These are phyloP conservation scores for Nannizzia gypsea DNA, from an alignment of 2,329 filamentous ascomycete species.

Conservation along the genomic window DNA sequence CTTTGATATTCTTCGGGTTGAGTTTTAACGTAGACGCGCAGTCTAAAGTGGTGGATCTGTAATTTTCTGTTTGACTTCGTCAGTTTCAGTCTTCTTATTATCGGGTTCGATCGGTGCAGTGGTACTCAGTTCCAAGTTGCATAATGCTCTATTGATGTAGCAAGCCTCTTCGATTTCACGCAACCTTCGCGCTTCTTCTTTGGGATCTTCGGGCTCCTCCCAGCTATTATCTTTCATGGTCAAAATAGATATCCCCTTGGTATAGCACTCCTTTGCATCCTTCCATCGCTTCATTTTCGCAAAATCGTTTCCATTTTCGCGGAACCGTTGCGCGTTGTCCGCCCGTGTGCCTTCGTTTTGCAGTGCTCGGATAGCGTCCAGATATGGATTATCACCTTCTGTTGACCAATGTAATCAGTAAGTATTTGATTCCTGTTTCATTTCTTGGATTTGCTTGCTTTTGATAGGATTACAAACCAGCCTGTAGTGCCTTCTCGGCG, in stretches of 20 bases:
- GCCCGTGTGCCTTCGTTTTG: conserved; percentile 84
- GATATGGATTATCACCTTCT: conserved; percentile 62
- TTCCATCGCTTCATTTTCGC: conserved; percentile 61
- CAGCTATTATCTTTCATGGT: conserved; percentile 46
- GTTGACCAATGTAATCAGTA: neutral
- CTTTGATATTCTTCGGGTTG: conserved; percentile 74
- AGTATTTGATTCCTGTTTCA: neutral
- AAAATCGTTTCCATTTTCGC: conserved; percentile 83
- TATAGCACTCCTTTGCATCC: conserved; percentile 86
- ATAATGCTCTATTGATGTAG: conserved; percentile 78
- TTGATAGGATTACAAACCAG: conserved; percentile 28
- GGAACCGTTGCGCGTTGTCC: conserved; percentile 74
- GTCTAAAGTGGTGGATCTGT: conserved; percentile 73
- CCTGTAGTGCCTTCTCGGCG: conserved; percentile 51
- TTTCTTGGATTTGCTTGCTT: neutral
- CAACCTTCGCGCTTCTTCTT: conserved; percentile 52
- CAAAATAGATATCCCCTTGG: conserved; percentile 64
- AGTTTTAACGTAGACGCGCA: conserved; percentile 67
- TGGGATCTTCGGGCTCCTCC: conserved; percentile 40
- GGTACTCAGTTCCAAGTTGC: conserved; percentile 70
- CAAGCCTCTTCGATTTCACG: conserved; percentile 59
- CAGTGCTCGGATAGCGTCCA: conserved; percentile 79
- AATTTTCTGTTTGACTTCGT: conserved; percentile 50
- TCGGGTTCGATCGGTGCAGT: neutral
- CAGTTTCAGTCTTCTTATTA: too few species aligned